Base-by-base conservation (phyloP, 1,139 yeast genomes). In the Yarrowia galli region DNA sequence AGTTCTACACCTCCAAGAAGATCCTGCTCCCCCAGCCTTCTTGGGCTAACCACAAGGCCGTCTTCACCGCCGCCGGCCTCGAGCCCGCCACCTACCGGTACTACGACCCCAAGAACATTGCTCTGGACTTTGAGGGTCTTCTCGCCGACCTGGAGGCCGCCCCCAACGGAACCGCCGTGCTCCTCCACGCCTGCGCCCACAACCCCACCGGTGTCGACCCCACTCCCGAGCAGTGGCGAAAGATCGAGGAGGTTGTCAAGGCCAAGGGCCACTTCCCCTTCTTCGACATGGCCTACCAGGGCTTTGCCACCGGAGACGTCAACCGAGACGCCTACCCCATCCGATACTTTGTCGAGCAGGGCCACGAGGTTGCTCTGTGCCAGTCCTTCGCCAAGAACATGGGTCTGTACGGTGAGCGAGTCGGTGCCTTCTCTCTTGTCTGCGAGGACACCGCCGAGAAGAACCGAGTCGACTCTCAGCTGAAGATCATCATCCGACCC, bases 181-280 rank as follows among this genome's bases (percentile, higher is more conserved):
- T 93, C 70, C 83, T 95, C 71, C 99, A 95, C 78, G 95, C 98
- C 23, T 92, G 98, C 79, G 97, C 98, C 70, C 99, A 95, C 81
- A 95, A 95, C 81, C 99, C 99, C 71, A 95, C 99, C 42, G 99
- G 98, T 72, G 88, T 93, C 78, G 99, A 95, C 80, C 97, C 97
- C 73, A 88, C 91, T 36, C 81, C 83, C 68, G 96, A 88, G 72
- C 93, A 95, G 79, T 93, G 98, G 98, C 83, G 82, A 67, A 79
- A 83, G 76, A 88, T 95, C 67, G 82, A 90, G 67, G 83, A 84
- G 66, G 88, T 87, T 46, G 80, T 91, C 70, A 82, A 85, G 70
- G 80, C 82, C 73, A 85, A 87, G 75, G 82, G 84, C 68, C 93
- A 92, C 77, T 86, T 91, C 78, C 96, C 96, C 67, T 81, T 93